phyloP scores from a whole-genome alignment of 352 stramenopile genomes.

The Pythium rhizo-oryzae region DNA sequence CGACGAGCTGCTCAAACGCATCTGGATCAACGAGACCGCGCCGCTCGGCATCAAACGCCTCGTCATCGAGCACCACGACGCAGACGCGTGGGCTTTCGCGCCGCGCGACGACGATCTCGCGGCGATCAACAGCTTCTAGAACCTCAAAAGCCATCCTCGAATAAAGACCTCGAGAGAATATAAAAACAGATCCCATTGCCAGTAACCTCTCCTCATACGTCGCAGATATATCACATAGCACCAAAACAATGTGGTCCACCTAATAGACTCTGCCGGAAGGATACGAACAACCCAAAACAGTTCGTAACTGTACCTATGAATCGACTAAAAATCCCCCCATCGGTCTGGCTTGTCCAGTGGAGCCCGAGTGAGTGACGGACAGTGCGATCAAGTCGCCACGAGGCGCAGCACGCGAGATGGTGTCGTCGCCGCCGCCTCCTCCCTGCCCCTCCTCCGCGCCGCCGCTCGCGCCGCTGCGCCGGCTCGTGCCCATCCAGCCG shows the following conservation, averaged over 20 bases:
- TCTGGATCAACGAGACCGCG: slow-evolving; percentile 1
- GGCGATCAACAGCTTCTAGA: slow-evolving; percentile 13
- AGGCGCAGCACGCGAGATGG: no score
- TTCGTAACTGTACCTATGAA: background rate
- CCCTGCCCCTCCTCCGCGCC: background rate
- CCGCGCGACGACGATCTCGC: background rate
- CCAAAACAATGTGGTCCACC: background rate
- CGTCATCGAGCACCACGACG: slow-evolving; percentile 12
- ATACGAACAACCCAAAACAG: background rate
- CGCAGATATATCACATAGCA: background rate
- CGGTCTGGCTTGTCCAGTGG: background rate
- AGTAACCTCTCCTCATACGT: no score
- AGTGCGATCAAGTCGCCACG: no score
- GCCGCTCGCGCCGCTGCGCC: slow-evolving; percentile 16
- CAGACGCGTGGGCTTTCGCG: slow-evolving; percentile 3
- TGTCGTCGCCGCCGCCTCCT: background rate
- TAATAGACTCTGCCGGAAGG: background rate
- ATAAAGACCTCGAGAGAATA: no score
- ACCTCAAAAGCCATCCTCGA: background rate
- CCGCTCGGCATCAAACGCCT: slow-evolving; percentile 1
- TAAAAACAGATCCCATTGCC: no score
- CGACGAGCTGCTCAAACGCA: slow-evolving; percentile 9
- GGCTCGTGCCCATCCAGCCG: slow-evolving; percentile 30
- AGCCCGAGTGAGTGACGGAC: no score
- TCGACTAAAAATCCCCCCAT: background rate